Evolutionary conservation across 257 asterid species (phyloP).

Genomic region (Solanum piurae): DNA sequence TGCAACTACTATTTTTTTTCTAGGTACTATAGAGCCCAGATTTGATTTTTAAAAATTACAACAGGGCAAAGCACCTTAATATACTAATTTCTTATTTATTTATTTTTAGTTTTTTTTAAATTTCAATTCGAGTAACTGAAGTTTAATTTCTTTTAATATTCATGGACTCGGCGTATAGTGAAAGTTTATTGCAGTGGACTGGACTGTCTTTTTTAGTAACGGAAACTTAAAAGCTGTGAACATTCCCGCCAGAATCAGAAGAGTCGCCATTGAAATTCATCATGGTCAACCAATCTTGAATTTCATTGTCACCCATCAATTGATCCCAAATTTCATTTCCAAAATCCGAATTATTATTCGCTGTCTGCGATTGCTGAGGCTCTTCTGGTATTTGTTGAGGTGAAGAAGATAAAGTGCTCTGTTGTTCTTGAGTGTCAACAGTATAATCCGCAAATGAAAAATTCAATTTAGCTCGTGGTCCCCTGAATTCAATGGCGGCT

Average conservation of each 20-base stretch:
- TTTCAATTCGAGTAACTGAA: background rate
- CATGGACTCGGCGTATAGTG: rapidly evolving
- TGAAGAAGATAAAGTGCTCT: conserved; percentile 4
- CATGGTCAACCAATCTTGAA: conserved; percentile 48
- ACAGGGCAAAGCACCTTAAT: background rate
- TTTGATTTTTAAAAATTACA: background rate
- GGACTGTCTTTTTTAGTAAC: too few relatives aligned
- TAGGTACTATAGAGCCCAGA: background rate
- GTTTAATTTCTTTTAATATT: background rate
- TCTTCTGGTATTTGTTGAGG: background rate
- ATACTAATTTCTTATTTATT: background rate
- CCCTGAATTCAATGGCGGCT: conserved; percentile 78
- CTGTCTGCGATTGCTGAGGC: background rate
- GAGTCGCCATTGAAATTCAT: conserved; percentile 54
- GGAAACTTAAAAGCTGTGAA: background rate
- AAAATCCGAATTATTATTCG: background rate
- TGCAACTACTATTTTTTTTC: background rate
- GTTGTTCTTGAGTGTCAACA: background rate
- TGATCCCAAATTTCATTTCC: conserved; percentile 1
- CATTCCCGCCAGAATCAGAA: conserved; percentile 47
- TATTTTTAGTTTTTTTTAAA: background rate
- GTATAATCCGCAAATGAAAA: conserved; percentile 67
- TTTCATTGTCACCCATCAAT: conserved; percentile 32
- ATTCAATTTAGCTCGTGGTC: conserved; percentile 83
- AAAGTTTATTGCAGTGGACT: background rate